Percentiles rank a stretch among this genome's conserved stretches.
Evolutionary conservation across 176 grass and related monocot species (phyloP).

Genomic region (Aegilops longissima): DNA sequence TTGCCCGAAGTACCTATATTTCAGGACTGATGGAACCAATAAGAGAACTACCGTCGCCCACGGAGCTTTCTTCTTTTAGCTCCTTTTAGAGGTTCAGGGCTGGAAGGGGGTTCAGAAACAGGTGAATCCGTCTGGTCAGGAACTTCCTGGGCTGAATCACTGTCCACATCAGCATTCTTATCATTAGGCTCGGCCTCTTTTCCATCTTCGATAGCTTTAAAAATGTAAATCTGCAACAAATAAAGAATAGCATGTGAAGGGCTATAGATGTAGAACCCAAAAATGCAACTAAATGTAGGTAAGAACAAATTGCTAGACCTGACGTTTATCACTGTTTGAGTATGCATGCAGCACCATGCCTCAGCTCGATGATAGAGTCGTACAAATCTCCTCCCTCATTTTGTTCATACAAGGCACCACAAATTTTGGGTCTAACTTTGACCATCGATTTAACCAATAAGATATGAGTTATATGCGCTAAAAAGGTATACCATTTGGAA

Average conservation of each 20-base stretch:
- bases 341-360: not conserved
- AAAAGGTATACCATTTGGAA: not conserved
- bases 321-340: not conserved
- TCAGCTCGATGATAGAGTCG: not conserved
- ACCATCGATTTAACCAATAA: not conserved
- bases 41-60: constrained; percentile 23
- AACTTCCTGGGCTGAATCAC: constrained; percentile 35
- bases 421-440: not conserved
- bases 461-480: not conserved
- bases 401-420: not conserved
- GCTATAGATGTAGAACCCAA: not conserved
- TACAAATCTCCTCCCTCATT: not conserved
- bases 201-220: constrained; percentile 59
- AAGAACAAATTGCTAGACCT: not conserved
- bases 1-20: not conserved
- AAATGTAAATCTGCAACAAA: constrained; percentile 75
- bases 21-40: not conserved
- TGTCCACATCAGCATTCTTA: constrained; percentile 26
- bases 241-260: not conserved
- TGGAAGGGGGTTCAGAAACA: constrained; percentile 27
- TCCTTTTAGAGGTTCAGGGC: constrained; percentile 30
- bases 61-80: constrained; percentile 47
- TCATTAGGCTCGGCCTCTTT: constrained; percentile 30
- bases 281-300: not conserved
- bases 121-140: constrained; percentile 26